Evolutionary conservation across 257 asterid species (phyloP), one percentile per base, ranked within the genome.

Genomic region (Nicotiana tomentosiformis): DNA sequence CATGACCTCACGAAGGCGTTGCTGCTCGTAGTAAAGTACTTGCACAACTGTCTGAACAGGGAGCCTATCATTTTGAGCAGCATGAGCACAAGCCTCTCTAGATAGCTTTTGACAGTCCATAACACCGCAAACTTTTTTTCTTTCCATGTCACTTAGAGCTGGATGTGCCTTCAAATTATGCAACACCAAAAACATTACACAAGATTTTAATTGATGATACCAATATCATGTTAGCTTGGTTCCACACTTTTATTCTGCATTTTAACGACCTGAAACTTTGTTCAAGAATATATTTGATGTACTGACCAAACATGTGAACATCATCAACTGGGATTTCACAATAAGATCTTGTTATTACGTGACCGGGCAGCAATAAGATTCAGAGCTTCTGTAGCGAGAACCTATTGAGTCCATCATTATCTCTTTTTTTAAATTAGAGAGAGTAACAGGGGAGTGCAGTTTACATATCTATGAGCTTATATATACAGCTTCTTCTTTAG

Each of bases 51-150:
- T 95, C 76, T 93, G 97, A 65, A 90, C 99, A 0, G 99, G 97
- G 5, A 93, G 92, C 84, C 97, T 78, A 82, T 93, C 98, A 58
- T 93, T 95, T 77, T 95, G 97, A 65, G 98, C 98, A 10, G 97
- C 97, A 46, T 95, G 98, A 0, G 97, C 98, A 32, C 94, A 92
- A 4, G 98, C 98, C 85, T 95, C 97, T 3, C 94, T 88, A 5
- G 98, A 93, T 7, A 93, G 97, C 91, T 92, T 95, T 69, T 91
- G 98, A 83, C 97, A 95, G 88, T 95, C 98, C 97, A 93, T 93
- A 43, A 92, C 90, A 43, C 98, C 87, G 85, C 98, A 95, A 7
- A 91, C 93, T 85, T 90, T 93, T 89, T 95, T 91, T 58, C 95
- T 90, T 83, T 93, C 99, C 93, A 89, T 85, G 78, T 92, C 97